Evolutionary conservation across 768 basidiomycete genomes (phyloP).

Genomic region (Tubosaeta brunneosetosa): DNA sequence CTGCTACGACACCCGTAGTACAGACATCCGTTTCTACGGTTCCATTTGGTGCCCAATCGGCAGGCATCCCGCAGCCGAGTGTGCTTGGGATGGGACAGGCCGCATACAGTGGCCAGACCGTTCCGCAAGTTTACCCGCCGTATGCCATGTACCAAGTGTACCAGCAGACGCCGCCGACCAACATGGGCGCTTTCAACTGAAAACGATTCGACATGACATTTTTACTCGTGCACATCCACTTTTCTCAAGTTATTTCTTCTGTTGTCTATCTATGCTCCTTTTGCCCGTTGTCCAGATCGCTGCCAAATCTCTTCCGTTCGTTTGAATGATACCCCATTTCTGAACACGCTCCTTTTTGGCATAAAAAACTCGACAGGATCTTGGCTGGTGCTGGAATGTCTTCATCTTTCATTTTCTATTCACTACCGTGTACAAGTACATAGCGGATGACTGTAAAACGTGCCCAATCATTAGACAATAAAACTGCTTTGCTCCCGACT

Average conservation of each 20-base stretch:
- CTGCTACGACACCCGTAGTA: conserved; percentile 31
- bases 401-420: conserved; percentile 29
- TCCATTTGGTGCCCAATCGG: conserved; percentile 58
- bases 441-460: conserved; percentile 37
- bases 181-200: conserved; percentile 75
- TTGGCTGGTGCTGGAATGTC: conserved; percentile 30
- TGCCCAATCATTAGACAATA: conserved; percentile 33
- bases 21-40: conserved; percentile 31
- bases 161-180: conserved; percentile 68
- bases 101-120: conserved; percentile 57
- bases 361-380: conserved; percentile 22
- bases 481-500: conserved; percentile 1
- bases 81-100: conserved; percentile 63
- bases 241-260: conserved; percentile 28
- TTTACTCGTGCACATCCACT: conserved; percentile 26
- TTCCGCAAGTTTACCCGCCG: conserved; percentile 67
- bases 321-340: conserved; percentile 29
- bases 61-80: conserved; percentile 53
- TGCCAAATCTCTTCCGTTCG: conserved; percentile 24
- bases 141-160: conserved; percentile 80
- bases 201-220: conserved; percentile 39
- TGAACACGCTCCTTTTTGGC: conserved; percentile 16
- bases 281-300: conserved; percentile 23
- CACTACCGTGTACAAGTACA: conserved; percentile 37
- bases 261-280: conserved; percentile 31